Base-by-base conservation (phyloP, 352 stramenopile genomes). In the Phytophthora palmivora region DNA sequence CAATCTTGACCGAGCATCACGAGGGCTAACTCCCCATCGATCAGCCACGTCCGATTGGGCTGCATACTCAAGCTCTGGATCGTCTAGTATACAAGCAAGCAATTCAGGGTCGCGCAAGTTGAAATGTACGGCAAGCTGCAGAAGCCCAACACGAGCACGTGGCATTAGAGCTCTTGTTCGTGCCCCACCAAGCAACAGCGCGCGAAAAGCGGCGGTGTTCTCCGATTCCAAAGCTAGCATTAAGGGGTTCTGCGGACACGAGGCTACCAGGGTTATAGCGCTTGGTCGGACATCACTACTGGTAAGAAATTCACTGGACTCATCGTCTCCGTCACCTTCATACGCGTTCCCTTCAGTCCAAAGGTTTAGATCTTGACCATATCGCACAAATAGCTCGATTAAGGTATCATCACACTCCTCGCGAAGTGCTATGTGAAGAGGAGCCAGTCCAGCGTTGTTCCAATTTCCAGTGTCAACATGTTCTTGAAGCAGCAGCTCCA, bases 401-500 rank as follows among this genome's bases (percentile, higher is more conserved):
- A 84, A 44, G 0, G 67, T 50, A 6, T 57, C 69, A 51, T 82
- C 76, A 51, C 81, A 89, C 0, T 51, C 47, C 32, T 82, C 56
- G 0, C 53, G 44, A 28, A 94, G 60, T 7, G 75, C 84, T 3
- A 89, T 57, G 26, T 94, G 84, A 16, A 94, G 58, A 9, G 84
- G 81, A 11, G 71, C 61, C 15, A 72, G 42, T 0, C 84, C 84
- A 15, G 70, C 37, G 3, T 50, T 61, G 55, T 92, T 79, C 84
- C 84, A 94, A 36, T 59, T 63, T 11, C 68, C 73, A n/a, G 70
- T 53, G 26, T 87, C 81, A 9, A 63, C 72, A 16, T 71, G 64
- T 15, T 75, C 54, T 34, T 68, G 41, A 22, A 94, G 60, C 16
- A 94, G 72, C 24, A 80, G 15, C 3, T 79, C 66, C 3, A 83